Base-by-base conservation (phyloP, 352 stramenopile genomes). In the Thraustochytrium sp. region DNA sequence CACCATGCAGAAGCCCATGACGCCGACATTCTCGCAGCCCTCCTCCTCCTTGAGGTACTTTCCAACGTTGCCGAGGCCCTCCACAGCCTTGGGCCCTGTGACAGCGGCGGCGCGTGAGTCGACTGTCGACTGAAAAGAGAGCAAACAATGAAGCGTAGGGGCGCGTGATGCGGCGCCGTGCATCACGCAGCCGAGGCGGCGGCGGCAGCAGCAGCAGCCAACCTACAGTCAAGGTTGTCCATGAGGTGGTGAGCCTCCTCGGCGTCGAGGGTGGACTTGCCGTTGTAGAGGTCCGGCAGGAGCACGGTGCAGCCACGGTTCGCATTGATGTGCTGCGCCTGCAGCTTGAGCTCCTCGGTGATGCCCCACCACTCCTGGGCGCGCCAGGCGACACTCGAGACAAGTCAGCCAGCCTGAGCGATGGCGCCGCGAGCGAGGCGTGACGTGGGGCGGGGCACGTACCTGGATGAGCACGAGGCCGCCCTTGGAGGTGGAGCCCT, bases 301-400 rank as follows among this genome's bases (percentile, higher is more conserved):
- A 87, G n/a, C 34, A 84, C 82, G 23, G 80, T 73, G 62, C 46
- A 87, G 34, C 86, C 86, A 2, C 13, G 9, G 40, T 85, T n/a
- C 3, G 36, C 48, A 11, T 80, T 77, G 31, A 89, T 18, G 11
- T 82, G 42, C 53, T 87, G 49, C 13, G 86, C 86, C 56, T 88
- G 82, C 2, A 34, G 76, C 48, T 87, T 86, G 83, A 84, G 38
- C 21, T 87, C 34, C 11, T 76, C 56, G 16, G 84, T 88, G 42
- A 89, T 61, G 53, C 86, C 86, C 86, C 86, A 89, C 86, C 86
- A 89, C 63, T 89, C 86, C 65, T 89, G 86, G 21, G 88, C n/a
- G n/a, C n/a, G n/a, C n/a, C n/a, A n/a, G n/a, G n/a, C n/a, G n/a
- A n/a, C n/a, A n/a, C n/a, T n/a, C n/a, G n/a, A n/a, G n/a, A n/a